Evolutionary conservation across 129 eudicot genomes (phyloP).

Genomic region (Kitagawia praeruptora): DNA sequence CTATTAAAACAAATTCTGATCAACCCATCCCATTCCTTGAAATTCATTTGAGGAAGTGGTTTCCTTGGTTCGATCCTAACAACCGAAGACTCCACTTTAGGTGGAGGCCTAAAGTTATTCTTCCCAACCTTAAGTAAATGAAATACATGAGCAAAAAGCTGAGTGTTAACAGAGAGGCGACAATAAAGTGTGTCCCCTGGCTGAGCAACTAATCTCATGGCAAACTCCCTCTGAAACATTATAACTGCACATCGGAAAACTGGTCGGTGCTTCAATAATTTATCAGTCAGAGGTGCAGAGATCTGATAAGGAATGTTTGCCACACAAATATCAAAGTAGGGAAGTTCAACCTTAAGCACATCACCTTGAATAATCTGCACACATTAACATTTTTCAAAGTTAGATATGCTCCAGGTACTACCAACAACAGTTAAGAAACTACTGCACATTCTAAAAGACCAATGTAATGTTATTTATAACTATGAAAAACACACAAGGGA

Average conservation of each 20-base stretch:
- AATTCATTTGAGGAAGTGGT: conserved; percentile 57
- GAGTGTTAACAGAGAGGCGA: conserved; percentile 89
- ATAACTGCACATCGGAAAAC: conserved; percentile 76
- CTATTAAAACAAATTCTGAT: conserved; percentile 78
- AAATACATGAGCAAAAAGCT: conserved; percentile 67
- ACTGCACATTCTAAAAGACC: background rate
- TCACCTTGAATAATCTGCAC: conserved; percentile 84
- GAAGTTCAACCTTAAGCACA: conserved; percentile 83
- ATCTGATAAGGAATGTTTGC: conserved; percentile 96
- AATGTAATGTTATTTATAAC: background rate
- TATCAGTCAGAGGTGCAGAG: conserved; percentile 85
- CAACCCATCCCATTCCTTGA: conserved; percentile 91
- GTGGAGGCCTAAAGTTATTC: conserved; percentile 91
- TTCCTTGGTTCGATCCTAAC: conserved; percentile 93
- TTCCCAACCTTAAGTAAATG: conserved; percentile 85
- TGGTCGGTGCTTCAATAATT: conserved; percentile 67
- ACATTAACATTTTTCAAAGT: background rate
- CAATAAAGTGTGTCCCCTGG: conserved; percentile 83
- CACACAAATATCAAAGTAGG: conserved; percentile 88
- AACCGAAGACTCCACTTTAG: conserved; percentile 91
- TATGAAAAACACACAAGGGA: background rate
- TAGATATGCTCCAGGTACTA: background rate
- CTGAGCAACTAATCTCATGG: conserved; percentile 91
- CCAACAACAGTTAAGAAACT: background rate
- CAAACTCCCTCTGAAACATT: conserved; percentile 92